Conservation (phyloP, 305 asterid species). For the Fraxinus floribunda region DNA sequence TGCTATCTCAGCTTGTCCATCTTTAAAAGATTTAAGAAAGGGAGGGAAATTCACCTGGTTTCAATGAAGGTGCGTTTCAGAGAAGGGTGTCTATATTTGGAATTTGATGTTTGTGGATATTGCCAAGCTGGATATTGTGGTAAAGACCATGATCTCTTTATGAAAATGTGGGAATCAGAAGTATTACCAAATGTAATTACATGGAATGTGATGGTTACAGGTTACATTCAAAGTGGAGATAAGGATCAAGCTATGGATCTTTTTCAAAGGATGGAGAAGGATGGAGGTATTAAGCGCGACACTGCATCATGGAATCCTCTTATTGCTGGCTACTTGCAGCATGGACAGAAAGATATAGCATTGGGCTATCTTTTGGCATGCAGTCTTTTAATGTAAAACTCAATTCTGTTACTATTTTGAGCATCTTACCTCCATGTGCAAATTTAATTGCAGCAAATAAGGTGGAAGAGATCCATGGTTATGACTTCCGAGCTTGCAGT, state of each 20-base stretch:
- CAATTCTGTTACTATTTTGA: conserved; percentile 63
- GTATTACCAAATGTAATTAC: conserved; percentile 63
- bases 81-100: conserved; percentile 70
- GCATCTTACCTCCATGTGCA: conserved; percentile 74
- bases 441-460: conserved; percentile 33
- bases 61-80: conserved; percentile 51
- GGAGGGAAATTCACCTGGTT: conserved; percentile 60
- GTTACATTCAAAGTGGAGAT: conserved; percentile 70
- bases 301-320: conserved; percentile 84
- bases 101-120: conserved; percentile 75
- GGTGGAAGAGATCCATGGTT: conserved; percentile 75
- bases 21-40: conserved; percentile 56
- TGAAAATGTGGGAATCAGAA: conserved; percentile 52
- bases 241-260: conserved; percentile 80
- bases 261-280: conserved; percentile 64
- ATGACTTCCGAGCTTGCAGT: conserved; percentile 54
- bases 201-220: conserved; percentile 74
- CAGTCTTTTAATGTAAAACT: conserved; percentile 53
- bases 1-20: conserved; percentile 58
- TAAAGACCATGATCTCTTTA: conserved; percentile 64
- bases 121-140: conserved; percentile 76
- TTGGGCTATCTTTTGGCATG: conserved; percentile 49
- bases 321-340: conserved; percentile 62
- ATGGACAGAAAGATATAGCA: conserved; percentile 43
- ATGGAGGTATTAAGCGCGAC: conserved; percentile 52